Evolutionary conservation across 176 grass and related monocot species (phyloP), one percentile per base, ranked within the genome.

Genomic region (Pontederia paniculata): DNA sequence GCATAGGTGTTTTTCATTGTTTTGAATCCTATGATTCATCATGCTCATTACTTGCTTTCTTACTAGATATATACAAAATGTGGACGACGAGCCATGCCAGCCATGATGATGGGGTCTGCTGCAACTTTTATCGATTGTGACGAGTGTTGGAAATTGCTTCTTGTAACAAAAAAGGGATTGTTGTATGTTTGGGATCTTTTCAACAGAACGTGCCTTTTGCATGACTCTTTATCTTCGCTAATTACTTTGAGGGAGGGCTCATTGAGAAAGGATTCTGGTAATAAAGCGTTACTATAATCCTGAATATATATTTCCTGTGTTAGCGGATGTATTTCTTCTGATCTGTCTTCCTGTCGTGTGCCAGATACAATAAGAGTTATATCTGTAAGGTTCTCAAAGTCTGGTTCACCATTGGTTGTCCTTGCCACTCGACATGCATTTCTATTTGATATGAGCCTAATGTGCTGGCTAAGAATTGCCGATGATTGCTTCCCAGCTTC

Each of bases 131-230:
- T 97, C 60, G 93, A 97, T 21, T 90, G 83, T 58, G 80, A 90
- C 0, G 80, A 83, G 67, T 71, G 70, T 53, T 97, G 93, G 86
- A 83, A 80, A 55, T 66, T 97, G 57, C 75, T 97, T 71, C 68
- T 97, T 62, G 86, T 97, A 28, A 97, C 93, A 74, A 89, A 68
- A 44, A 81, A 77, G 70, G 93, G 93, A 51, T 58, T 81, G 44
- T 59, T 97, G 68, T 88, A 79, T 76, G 69, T 97, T 44, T 97
- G 93, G 93, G 86, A 97, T 72, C 74, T 97, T 72, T 77, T 84
- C 44, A 81, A 70, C 28, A 84, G 78, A 68, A 74, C 71, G 8
- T 97, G 86, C 60, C 52, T 97, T 76, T 81, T 91, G 60, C 77
- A 88, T 55, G 93, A 91, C 53, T 84, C 93, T 58, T 72, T 97